Evolutionary conservation across 2,329 filamentous ascomycete species (phyloP).

Genomic region (Sphaceloma murrayae): DNA sequence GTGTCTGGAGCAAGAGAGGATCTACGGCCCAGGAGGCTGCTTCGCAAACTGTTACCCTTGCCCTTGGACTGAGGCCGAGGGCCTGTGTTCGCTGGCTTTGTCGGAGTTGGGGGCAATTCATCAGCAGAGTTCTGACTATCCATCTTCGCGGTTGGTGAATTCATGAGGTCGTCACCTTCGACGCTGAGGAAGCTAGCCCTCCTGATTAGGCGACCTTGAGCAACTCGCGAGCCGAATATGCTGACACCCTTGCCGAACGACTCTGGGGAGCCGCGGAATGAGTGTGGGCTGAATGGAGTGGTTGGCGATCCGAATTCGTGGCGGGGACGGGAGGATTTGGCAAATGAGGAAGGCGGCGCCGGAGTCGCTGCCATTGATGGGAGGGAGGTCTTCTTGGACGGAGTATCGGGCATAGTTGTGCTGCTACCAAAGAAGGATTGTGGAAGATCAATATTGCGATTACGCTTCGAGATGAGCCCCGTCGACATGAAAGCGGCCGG

Average conservation of each 20-base stretch:
- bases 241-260: conserved; percentile 57
- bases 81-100: conserved; percentile 53
- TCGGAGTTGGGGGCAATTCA: conserved; percentile 88
- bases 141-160: conserved; percentile 45
- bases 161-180: conserved; percentile 63
- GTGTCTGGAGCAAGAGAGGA: conserved; percentile 39
- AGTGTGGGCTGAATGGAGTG: conserved; percentile 64
- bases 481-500: conserved; percentile 88
- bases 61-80: conserved; percentile 37
- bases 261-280: conserved; percentile 52
- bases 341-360: conserved; percentile 46
- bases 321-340: conserved; percentile 53
- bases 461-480: conserved; percentile 88
- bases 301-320: conserved; percentile 71
- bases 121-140: conserved; percentile 53
- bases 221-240: conserved; percentile 51
- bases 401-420: conserved; percentile 81
- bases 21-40: conserved; percentile 41
- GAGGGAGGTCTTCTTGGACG: conserved; percentile 82
- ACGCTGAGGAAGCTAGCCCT: conserved; percentile 69
- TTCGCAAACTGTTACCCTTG: conserved; percentile 43
- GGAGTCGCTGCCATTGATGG: conserved; percentile 50
- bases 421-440: conserved; percentile 41
- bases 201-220: conserved; percentile 41
- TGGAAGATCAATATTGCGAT: conserved; percentile 61